These are phyloP conservation scores for Pleurotus djamor DNA, from an alignment of 768 basidiomycete genomes.

Conservation along the genomic window DNA sequence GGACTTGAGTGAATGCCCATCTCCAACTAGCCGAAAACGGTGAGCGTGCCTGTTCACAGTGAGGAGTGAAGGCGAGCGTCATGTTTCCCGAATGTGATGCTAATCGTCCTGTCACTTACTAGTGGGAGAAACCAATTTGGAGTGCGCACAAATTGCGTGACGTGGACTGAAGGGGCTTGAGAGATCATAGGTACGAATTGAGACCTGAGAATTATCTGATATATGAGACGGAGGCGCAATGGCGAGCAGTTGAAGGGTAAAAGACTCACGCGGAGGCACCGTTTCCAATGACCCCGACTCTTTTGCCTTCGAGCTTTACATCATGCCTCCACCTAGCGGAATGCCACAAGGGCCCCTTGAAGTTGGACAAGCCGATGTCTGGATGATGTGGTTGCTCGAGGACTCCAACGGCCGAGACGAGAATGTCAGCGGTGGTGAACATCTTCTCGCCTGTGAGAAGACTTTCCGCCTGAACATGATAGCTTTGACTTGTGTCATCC, in stretches of 20 bases:
- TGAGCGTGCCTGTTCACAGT: neutral
- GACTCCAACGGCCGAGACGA: slow-evolving; percentile 49
- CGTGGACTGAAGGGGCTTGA: slow-evolving; percentile 31
- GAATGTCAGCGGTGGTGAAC: slow-evolving; percentile 35
- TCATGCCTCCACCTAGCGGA: slow-evolving; percentile 46
- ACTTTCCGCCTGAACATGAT: slow-evolving; percentile 33
- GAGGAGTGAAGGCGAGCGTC: too few relatives aligned
- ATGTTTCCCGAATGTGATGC: too few relatives aligned
- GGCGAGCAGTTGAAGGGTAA: slow-evolving; percentile 15
- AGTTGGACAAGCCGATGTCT: slow-evolving; percentile 30
- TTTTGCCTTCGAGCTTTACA: slow-evolving; percentile 39
- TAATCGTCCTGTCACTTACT: slow-evolving; percentile 22
- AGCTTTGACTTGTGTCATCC: slow-evolving; percentile 31
- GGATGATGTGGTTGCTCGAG: slow-evolving; percentile 43
- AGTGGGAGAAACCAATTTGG: slow-evolving; percentile 46
- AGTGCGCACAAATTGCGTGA: slow-evolving; percentile 50
- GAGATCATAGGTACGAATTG: slow-evolving; percentile 49
- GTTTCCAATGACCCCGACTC: slow-evolving; percentile 58
- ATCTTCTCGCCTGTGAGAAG: slow-evolving; percentile 24
- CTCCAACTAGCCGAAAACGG: slow-evolving; percentile 18
- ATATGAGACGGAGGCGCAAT: neutral
- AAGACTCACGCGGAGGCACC: slow-evolving; percentile 49
- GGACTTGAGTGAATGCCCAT: slow-evolving; percentile 40
- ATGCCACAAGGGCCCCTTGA: slow-evolving; percentile 52
- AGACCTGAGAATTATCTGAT: neutral